A percentile compares a stretch with the other conserved stretches of the same genome.
Conservation (phyloP, 148 eudicot genomes). For the Silene conica region DNA sequence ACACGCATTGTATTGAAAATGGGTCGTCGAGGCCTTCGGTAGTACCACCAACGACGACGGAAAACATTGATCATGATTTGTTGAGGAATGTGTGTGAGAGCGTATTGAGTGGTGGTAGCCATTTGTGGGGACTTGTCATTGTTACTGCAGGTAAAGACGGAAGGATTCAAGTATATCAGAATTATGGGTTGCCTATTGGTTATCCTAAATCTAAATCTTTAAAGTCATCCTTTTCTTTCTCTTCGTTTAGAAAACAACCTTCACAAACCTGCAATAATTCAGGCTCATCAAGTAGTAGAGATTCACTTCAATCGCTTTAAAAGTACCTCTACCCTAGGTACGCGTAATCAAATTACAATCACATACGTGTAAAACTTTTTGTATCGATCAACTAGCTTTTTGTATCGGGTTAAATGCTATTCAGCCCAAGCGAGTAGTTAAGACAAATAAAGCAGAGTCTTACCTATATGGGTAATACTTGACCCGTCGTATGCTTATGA, state of each 20-base stretch:
- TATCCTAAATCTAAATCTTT: conserved; percentile 17
- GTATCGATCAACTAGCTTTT: not conserved
- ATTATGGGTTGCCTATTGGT: conserved; percentile 59
- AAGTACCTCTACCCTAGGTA: not conserved
- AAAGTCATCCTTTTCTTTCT: conserved; percentile 23
- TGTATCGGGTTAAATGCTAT: too few species aligned
- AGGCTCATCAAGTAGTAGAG: conserved; percentile 19
- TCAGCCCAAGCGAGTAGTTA: too few species aligned
- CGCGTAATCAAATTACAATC: not conserved
- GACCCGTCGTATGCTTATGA: too few species aligned
- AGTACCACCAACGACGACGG: conserved; percentile 26
- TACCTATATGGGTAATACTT: too few species aligned
- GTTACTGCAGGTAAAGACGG: conserved; percentile 82
- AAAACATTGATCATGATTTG: conserved; percentile 41
- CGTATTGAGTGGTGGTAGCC: conserved; percentile 35
- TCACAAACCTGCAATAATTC: conserved; percentile 12
- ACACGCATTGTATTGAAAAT: conserved; percentile 23
- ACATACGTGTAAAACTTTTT: not conserved
- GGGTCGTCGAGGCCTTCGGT: conserved; percentile 28
- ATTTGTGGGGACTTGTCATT: conserved; percentile 69
- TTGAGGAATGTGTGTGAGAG: conserved; percentile 43
- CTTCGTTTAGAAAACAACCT: conserved; percentile 11
- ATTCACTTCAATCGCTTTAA: conserved; percentile 13
- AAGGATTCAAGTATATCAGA: conserved; percentile 50
- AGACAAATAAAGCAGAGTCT: too few species aligned